Evolutionary conservation across 306 rosid genomes (phyloP).

Genomic region (Vicia faba): DNA sequence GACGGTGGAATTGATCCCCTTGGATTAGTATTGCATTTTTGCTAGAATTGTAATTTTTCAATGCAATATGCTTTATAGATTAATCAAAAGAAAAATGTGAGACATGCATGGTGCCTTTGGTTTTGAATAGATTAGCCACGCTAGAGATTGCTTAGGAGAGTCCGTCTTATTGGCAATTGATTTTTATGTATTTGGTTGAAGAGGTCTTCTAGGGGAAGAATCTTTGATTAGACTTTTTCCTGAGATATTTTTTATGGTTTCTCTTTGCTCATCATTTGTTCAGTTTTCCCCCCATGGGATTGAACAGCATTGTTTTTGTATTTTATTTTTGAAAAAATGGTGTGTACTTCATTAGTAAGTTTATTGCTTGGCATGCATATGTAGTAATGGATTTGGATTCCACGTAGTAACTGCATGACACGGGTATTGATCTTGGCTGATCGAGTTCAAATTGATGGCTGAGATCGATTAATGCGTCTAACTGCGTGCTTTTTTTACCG

Average conservation of each 20-base stretch:
- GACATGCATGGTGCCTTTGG: not conserved
- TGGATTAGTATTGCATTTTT: not conserved
- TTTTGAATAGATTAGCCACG: not conserved
- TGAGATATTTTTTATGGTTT: constrained; percentile 20
- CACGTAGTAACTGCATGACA: not conserved
- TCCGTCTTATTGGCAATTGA: not conserved
- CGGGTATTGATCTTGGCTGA: not conserved
- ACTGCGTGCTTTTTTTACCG: not conserved
- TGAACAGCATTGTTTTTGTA: constrained; percentile 8
- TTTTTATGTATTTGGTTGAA: constrained; percentile 16
- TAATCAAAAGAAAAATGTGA: constrained; percentile 20
- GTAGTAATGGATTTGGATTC: constrained; percentile 1
- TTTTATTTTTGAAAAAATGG: not conserved
- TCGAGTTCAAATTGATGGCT: not conserved
- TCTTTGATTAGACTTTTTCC: no score
- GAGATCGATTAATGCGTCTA: not conserved
- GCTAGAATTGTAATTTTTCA: no score
- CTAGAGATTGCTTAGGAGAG: constrained; percentile 29
- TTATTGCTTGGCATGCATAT: constrained; percentile 26
- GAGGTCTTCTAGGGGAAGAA: no score
- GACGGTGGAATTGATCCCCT: no score
- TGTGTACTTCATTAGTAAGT: no score
- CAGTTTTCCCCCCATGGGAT: not conserved
- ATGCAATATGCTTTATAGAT: constrained; percentile 8
- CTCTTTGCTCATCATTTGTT: constrained; percentile 15